Base-by-base conservation (phyloP, 495 filamentous ascomycete species). In the Coniosporium apollinis region DNA sequence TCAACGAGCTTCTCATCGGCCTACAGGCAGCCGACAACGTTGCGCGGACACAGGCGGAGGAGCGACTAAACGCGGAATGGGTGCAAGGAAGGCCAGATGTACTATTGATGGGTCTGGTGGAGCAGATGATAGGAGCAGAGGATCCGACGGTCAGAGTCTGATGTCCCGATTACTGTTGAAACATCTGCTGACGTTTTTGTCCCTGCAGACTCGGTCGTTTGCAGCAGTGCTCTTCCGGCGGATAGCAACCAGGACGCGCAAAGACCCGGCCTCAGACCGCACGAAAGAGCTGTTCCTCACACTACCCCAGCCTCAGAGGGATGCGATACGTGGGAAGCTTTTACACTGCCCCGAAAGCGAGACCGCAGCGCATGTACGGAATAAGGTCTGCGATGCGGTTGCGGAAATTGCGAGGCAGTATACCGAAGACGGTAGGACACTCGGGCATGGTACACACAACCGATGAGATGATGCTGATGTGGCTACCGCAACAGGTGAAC, bases 361-460 rank as follows among this genome's bases (percentile, higher is more conserved):
- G 58, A 58, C 65, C 5, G 65, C 76, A 15, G 63, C 69, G 29
- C 57, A 71, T 11, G 79, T 92, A 22, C 68, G 91, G 51, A 91
- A 91, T 55, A 99, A 96, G 59, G 80, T 94, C 51, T 86, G 84
- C 37, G 91, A 99, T 57, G 84, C 89, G 2, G 77, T 96, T 41
- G 91, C 91, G 5, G 91, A 99, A 53, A 62, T 96, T 29, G 91
- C 86, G 21, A 74, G 91, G 48, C 83, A 96, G 54, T 92, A 94
- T 56, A 79, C 79, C 34, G 91, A 94, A 48, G 80, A 76, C 43
- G 76, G 83, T 92, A 66, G 15, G 34, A 6, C 19, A 3, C 8
- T 35, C 4, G n/a, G n/a, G n/a, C n/a, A 10, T 37, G 16, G 18
- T 19, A 11, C 15, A 36, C 11, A 11, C 21, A 22, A 37, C 16